Evolutionary conservation across 179 eudicot species (phyloP), one percentile per base, ranked within the genome.

Genomic region (Camellia oleifera): DNA sequence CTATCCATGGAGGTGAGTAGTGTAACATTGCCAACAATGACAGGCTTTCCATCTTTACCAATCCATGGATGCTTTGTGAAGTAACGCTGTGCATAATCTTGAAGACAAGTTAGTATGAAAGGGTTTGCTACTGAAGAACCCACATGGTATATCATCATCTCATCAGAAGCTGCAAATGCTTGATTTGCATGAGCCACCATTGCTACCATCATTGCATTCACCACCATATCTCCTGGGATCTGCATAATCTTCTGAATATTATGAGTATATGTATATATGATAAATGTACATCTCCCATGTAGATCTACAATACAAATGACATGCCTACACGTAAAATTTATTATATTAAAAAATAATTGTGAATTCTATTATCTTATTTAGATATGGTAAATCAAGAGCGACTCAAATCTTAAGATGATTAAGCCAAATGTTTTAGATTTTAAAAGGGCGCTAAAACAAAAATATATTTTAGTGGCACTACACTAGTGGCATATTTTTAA

Each of bases 151-250:
- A 92, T 94, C 42, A 64, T 79, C 52, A 85, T 81, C n/a, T 61
- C 32, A 20, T 23, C 61, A 46, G 8, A 46, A 45, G 5, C 40
- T 32, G 5, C 52, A 48, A 20, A 0, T 4, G 52, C 7, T 48
- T 48, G 52, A 48, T 88, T 85, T 76, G 89, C 90, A 81, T 91
- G 92, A 74, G 91, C 85, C 40, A 68, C 91, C 87, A 92, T 89
- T 7, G 98, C 92, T 45, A 86, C 95, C 17, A 93, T 74, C 57
- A 91, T 95, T 18, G 98, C 88, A 83, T 95, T 95, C 52, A 86
- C 95, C 87, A 93, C 99, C 92, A 95, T 89, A 70, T 95, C 99
- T 23, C 92, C 98, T 10, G 98, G 98, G 62, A 95, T 93, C 98
- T 93, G 91, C 80, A 76, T 48, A 48, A 48, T 48, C 52, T 7